Evolutionary conservation across 78 protist species (phyloP).

Genomic region (Protostelium mycophagum): DNA sequence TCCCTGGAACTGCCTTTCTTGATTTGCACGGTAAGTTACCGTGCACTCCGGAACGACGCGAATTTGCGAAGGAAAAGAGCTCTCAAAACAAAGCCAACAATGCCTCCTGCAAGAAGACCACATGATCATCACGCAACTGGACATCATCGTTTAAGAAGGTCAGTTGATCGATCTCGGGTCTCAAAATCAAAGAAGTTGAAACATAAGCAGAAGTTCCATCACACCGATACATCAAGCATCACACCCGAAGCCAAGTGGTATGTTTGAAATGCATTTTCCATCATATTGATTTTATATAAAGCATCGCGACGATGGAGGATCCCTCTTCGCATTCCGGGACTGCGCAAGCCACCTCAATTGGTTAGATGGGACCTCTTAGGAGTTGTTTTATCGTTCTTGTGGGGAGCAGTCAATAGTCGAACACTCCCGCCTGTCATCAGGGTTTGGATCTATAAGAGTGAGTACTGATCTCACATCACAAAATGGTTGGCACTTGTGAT

Average conservation of each 20-base stretch:
- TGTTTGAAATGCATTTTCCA: background rate
- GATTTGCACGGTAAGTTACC: too few relatives aligned
- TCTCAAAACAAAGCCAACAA: too few relatives aligned
- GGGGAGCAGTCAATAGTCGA: slow-evolving; percentile 46
- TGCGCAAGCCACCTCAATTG: slow-evolving; percentile 57
- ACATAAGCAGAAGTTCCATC: background rate
- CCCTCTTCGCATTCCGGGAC: background rate
- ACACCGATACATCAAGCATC: background rate
- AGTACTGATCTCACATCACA: background rate
- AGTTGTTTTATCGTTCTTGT: slow-evolving; percentile 46
- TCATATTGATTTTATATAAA: background rate
- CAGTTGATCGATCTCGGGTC: too few relatives aligned
- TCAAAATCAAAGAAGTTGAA: background rate
- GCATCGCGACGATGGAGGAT: background rate
- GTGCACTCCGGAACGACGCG: too few relatives aligned
- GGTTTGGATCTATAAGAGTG: background rate
- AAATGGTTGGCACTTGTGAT: too few relatives aligned
- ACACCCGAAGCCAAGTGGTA: background rate
- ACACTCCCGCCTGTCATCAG: slow-evolving; percentile 7
- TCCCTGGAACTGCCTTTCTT: too few relatives aligned
- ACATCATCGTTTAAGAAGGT: background rate
- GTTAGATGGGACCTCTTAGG: slow-evolving; percentile 67
- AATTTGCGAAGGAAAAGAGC: too few relatives aligned
- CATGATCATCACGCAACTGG: background rate
- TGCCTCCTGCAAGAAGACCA: too few relatives aligned